phyloP scores from a whole-genome alignment of 352 stramenopile species.

The Phytophthora litchii region DNA sequence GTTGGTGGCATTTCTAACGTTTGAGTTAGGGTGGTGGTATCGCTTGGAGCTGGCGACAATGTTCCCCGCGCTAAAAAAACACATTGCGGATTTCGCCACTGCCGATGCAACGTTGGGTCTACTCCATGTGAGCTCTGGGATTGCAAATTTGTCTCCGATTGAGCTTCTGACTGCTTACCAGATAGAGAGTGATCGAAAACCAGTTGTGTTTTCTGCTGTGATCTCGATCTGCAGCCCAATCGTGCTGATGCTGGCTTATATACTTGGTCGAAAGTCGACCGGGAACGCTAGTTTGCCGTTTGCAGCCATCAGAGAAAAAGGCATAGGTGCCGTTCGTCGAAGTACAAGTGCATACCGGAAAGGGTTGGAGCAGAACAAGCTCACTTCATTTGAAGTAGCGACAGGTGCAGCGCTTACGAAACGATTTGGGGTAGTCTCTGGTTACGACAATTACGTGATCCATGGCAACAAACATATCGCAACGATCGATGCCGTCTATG shows the following conservation, averaged over 20 bases:
- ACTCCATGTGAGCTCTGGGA: conserved; percentile 9
- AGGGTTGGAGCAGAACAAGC: conserved; percentile 2
- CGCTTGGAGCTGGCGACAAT: conserved; percentile 20
- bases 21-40: conserved; percentile 29
- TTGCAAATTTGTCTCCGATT: conserved; percentile 26
- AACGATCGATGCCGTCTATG: conserved; percentile 44
- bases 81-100: conserved; percentile 17
- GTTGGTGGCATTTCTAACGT: conserved; percentile 27
- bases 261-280: conserved; percentile 23
- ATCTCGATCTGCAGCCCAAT: conserved; percentile 31
- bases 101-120: conserved; percentile 8
- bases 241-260: conserved; percentile 24
- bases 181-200: conserved; percentile 11
- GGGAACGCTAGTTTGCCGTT: not conserved
- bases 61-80: conserved; percentile 14
- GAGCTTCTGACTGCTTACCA: conserved; percentile 27
- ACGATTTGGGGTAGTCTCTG: conserved; percentile 24
- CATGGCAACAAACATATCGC: conserved; percentile 24
- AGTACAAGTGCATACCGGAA: conserved; percentile 15
- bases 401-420: conserved; percentile 31
- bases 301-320: not conserved
- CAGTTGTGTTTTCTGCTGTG: conserved; percentile 20
- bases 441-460: conserved; percentile 33
- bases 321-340: not conserved
- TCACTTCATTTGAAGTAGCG: conserved; percentile 30